Base-by-base conservation (phyloP, 345 rosid genomes). In the Eucalyptus leucophloia region DNA sequence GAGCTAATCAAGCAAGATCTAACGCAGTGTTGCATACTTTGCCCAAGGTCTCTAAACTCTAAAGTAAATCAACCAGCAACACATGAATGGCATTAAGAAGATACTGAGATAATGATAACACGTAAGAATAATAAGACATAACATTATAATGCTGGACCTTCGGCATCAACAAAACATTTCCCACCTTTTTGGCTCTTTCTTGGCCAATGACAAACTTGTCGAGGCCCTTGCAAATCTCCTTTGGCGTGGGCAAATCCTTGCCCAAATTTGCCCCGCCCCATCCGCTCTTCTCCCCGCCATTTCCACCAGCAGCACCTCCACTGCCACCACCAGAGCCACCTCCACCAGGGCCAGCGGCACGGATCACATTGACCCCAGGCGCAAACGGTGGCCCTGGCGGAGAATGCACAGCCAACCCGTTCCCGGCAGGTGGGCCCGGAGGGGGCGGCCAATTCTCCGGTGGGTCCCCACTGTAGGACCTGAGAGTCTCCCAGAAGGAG, bases 251-350 rank as follows among this genome's bases (percentile, higher is more conserved):
- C 69, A 98, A 94, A 92, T 97, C 96, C 95, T 94, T 95, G 32
- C 99, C 99, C 83, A 98, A 88, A 91, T 94, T 95, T 81, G 97
- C 94, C 87, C 99, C 99, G 7, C 99, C 99, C 98, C 99, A 95
- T 80, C 95, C 94, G 53, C 89, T 86, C 42, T 88, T 92, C 86
- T 89, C 92, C 62, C 88, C 91, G 4, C 86, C 92, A 51, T 37
- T 86, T 50, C 89, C 89, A 82, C 90, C 88, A 45, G 83, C 90
- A 32, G 92, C 90, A 49, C 89, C 91, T 15, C 87, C 89, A 37
- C 90, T 83, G 40, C 85, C 19, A 3, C 54, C 86, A 5, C 88
- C 90, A 49, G 90, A 89, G 44, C 91, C 91, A 14, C 94, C 95
- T 30, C 92, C 91, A 50, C 91, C 93, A 6, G 93, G 91, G 28